Percentiles rank a stretch among this genome's conserved stretches.
These are phyloP conservation scores for Verticillium dahliae DNA, from an alignment of 2,329 filamentous ascomycete genomes.

Conservation along the genomic window DNA sequence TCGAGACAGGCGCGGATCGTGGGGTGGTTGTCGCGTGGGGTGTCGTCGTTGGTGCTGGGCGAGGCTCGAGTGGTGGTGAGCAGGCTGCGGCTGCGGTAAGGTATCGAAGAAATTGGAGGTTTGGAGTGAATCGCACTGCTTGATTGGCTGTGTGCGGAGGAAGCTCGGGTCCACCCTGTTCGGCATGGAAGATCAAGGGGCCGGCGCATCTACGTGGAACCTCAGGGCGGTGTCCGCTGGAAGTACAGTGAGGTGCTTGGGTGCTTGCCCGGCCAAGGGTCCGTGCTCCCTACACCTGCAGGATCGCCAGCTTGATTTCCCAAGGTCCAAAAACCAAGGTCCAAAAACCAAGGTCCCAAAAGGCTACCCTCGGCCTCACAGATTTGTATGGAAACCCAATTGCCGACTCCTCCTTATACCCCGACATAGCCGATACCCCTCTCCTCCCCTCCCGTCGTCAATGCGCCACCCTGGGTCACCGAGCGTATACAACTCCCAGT, in stretches of 20 bases:
- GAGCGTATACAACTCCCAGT: constrained; percentile 24
- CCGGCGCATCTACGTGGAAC: background rate
- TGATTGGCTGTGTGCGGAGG: background rate
- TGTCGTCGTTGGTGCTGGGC: background rate
- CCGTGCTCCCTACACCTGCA: background rate
- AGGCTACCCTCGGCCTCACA: background rate
- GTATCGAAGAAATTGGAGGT: background rate
- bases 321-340: no score
- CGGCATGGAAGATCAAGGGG: background rate
- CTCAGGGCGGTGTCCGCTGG: no score
- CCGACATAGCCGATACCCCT: background rate
- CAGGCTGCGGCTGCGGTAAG: background rate
- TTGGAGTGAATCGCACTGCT: background rate
- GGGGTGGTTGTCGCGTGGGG: background rate
- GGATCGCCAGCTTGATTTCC: background rate
- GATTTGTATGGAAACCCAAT: background rate
- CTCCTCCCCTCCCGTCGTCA: constrained; percentile 12
- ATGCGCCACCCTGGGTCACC: constrained; percentile 21
- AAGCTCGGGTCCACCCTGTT: background rate
- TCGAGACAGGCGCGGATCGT: background rate
- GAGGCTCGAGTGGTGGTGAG: background rate
- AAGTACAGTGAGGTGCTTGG: no score
- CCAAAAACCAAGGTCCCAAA: background rate
- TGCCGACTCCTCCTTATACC: background rate
- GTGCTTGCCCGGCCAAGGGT: background rate